Base-by-base conservation (phyloP, 176 grass and related monocot species). In the Carex littledalei region DNA sequence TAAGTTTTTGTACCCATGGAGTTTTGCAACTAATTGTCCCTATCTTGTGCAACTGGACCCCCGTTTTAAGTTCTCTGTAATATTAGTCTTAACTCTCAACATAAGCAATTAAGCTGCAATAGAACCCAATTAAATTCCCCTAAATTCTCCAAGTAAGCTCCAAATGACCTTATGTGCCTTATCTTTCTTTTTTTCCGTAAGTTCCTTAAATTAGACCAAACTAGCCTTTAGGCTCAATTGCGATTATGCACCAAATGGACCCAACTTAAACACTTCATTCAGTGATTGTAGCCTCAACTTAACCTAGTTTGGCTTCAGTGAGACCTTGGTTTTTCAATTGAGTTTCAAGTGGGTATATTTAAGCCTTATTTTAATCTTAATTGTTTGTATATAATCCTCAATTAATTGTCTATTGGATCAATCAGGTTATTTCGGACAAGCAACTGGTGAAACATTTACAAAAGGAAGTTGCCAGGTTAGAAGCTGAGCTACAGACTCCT, bases 351-450 rank as follows among this genome's bases (percentile, higher is more conserved):
- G 72, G 64, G 13, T 78, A 58, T 88, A 58, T 88, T 16, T 63
- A 84, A 10, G 39, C 6, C 29, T 61, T 3, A n/a, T 47, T 26
- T 29, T 67, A 50, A 34, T 84, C 41, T 56, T n/a, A 21, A 24
- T 16, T 32, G 1, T 64, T 20, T 37, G 79, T 55, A 32, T 26
- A 26, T 26, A 26, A 26, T n/a, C 24, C 34, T 84, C 16, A 55
- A 52, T 73, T 74, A 45, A 80, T 56, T 57, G 37, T 79, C n/a
- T 57, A 24, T 60, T 54, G 35, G 5, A 21, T 82, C 17, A 73
- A 90, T 82, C 82, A 98, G 95, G 93, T 99, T 84, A 85, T 99
- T 47, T 94, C 92, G 67, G 88, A 98, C 82, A 98, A 98, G 85
- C 93, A 98, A 76, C 62, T 98, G 58, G 93, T 98, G 49, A 94